phyloP scores from a whole-genome alignment of 1,139 yeast species.

The Pichia sp. region DNA sequence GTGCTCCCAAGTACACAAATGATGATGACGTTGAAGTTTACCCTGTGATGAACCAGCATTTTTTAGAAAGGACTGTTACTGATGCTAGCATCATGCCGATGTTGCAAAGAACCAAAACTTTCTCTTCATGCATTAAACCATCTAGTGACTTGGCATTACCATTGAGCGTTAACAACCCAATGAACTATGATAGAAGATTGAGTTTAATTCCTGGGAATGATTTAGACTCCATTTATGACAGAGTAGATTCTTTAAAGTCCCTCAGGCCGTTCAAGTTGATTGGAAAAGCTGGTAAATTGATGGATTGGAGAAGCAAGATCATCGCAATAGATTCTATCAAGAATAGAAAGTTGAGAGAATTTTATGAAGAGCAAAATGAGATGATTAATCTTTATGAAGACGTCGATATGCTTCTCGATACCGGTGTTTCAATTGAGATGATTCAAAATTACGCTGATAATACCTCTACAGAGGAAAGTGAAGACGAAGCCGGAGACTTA shows the following conservation, averaged over 20 bases:
- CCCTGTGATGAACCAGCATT: neutral
- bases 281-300: conserved; percentile 36
- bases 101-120: conserved; percentile 10
- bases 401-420: conserved; percentile 61
- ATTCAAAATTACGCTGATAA: conserved; percentile 52
- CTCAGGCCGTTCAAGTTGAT: conserved; percentile 52
- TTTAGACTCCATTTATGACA: conserved; percentile 14
- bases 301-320: conserved; percentile 39
- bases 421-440: conserved; percentile 64
- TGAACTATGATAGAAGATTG: conserved; percentile 17
- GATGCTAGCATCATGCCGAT: conserved; percentile 3
- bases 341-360: conserved; percentile 28
- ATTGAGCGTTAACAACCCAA: conserved; percentile 20
- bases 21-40: neutral
- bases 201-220: conserved; percentile 18
- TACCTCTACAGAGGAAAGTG: conserved; percentile 18
- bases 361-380: conserved; percentile 49
- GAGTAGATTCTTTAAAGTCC: conserved; percentile 31
- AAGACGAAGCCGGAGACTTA: conserved; percentile 14
- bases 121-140: conserved; percentile 2
- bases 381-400: conserved; percentile 50
- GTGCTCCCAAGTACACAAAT: neutral
- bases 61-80: neutral
- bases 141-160: conserved; percentile 5
- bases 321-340: conserved; percentile 28